Base-by-base conservation (phyloP, 2,329 filamentous ascomycete genomes). In the Clarireedia homoeocarpa region DNA sequence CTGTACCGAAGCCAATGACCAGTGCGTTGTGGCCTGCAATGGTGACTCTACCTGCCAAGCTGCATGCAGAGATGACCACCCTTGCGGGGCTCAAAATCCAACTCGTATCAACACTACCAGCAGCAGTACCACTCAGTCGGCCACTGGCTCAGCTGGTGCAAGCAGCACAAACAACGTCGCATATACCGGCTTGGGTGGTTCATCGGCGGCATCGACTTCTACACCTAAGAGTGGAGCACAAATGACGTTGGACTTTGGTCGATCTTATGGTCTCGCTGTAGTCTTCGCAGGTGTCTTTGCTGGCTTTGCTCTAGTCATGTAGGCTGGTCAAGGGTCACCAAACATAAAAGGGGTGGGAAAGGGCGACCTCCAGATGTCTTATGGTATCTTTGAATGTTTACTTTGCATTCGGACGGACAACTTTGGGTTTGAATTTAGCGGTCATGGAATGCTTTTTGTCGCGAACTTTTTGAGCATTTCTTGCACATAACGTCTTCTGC, bases 61-160 rank as follows among this genome's bases (percentile, higher is more conserved):
- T 58, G 64, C 71, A 55, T 91, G 88, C 74, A 77, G 79, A 55
- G 66, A 80, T 64, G 73, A 91, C 60, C 75, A 90, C 72, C 86
- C 84, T 3, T 92, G 88, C 70, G 88, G 88, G 69, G 88, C 88
- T 39, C 76, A 76, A 64, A 74, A 80, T 67, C 88, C 88, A 14
- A 79, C 71, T 44, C 76, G 75, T 55, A 71, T 75, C 69, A 90
- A 89, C 71, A 80, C 80, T 6, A 71, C 76, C 4, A 68, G 72
- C 4, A 68, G 72, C 15, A 66, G 74, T 7, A 71, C 73, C 6
- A 68, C 70, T 53, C 70, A 70, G 27, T 71, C 69, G 5, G 66
- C 66, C 17, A 71, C 75, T 12, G 66, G 74, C 15, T 72, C 74
- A 24, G 68, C 71, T 56, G 71, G 70, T 34, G 66, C 66, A 9